These are phyloP conservation scores for Scedosporium aurantiacum DNA, from an alignment of 2,329 filamentous ascomycete genomes.

Conservation along the genomic window DNA sequence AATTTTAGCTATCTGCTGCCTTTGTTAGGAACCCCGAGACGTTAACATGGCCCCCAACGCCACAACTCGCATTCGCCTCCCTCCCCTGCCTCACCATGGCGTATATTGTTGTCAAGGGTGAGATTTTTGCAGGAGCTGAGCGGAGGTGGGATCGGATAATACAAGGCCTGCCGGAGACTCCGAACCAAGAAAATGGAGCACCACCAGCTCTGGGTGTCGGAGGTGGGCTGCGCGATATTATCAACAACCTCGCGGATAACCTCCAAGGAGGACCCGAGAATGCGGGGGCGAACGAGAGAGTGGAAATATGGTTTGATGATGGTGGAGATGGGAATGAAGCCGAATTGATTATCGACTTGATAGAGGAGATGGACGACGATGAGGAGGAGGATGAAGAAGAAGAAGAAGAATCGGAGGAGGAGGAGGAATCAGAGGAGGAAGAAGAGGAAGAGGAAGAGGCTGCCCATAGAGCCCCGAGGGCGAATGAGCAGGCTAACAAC, in stretches of 20 bases:
- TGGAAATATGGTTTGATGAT: slow-evolving; percentile 10
- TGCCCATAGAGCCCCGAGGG: slow-evolving; percentile 29
- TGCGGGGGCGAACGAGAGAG: slow-evolving; percentile 11
- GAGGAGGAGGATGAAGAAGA: not conserved
- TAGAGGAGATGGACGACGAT: slow-evolving; percentile 22
- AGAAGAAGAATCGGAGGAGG: not conserved
- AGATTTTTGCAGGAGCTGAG: slow-evolving; percentile 36
- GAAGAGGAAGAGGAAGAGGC: slow-evolving; percentile 21
- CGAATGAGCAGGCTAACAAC: slow-evolving; percentile 13
- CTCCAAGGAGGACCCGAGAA: slow-evolving; percentile 23
- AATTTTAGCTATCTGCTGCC: slow-evolving; percentile 35
- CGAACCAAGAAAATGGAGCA: not conserved
- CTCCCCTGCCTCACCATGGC: slow-evolving; percentile 35
- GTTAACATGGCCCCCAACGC: slow-evolving; percentile 42
- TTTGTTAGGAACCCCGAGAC: slow-evolving; percentile 33
- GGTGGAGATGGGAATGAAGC: slow-evolving; percentile 13
- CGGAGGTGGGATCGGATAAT: slow-evolving; percentile 35
- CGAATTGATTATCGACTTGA: slow-evolving; percentile 16
- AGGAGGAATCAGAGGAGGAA: slow-evolving; percentile 11
- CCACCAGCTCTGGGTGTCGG: slow-evolving; percentile 1
- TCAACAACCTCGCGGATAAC: slow-evolving; percentile 25
- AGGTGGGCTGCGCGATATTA: slow-evolving; percentile 22
- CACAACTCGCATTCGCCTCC: slow-evolving; percentile 36
- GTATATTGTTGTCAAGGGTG: slow-evolving; percentile 35
- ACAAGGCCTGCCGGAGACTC: slow-evolving; percentile 21